A percentile compares a stretch with the other conserved stretches of the same genome.
Conservation (phyloP, 345 rosid genomes). For the Hibiscus trionum region DNA sequence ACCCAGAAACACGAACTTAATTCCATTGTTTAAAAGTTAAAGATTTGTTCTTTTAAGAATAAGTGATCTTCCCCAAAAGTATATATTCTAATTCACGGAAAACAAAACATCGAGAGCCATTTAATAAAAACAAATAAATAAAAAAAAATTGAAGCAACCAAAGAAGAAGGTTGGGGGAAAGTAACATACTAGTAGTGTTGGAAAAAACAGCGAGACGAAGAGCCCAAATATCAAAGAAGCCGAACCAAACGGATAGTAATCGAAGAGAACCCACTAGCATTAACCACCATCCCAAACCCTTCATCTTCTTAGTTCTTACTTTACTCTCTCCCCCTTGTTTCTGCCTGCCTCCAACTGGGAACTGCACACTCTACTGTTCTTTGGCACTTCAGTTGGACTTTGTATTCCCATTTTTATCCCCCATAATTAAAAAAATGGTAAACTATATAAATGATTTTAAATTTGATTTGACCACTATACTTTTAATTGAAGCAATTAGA, state of each 20-base stretch:
- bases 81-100: neutral
- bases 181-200: neutral
- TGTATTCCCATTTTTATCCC: no score
- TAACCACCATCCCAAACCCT: neutral
- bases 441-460: no score
- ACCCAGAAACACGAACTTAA: neutral
- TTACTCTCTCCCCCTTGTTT: neutral
- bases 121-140: neutral
- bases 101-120: neutral
- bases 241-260: neutral
- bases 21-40: neutral
- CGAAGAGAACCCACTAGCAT: neutral
- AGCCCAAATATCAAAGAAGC: constrained; percentile 1
- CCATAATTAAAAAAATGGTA: no score
- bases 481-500: no score
- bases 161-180: neutral
- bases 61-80: neutral
- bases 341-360: no score
- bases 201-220: neutral
- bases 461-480: no score
- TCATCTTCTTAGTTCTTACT: neutral
- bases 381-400: no score
- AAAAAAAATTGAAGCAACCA: neutral
- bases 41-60: neutral
- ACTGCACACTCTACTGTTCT: constrained; percentile 12